Conservation (phyloP, 768 basidiomycete genomes). For the Lactarius tabidus region DNA sequence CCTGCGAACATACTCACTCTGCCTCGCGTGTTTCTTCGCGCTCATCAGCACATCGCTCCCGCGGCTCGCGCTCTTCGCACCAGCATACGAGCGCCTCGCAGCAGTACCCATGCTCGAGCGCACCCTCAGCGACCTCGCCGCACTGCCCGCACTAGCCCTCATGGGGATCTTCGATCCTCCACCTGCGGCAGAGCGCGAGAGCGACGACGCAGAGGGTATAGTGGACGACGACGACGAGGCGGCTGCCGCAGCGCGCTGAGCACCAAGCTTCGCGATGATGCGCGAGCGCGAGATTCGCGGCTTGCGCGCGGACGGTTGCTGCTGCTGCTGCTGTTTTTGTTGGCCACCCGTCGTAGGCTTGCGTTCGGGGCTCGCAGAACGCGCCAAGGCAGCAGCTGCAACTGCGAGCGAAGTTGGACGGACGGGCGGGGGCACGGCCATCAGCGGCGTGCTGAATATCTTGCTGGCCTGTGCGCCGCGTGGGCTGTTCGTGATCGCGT, state of each 20-base stretch:
- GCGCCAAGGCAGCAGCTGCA: constrained; percentile 28
- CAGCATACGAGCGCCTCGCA: constrained; percentile 34
- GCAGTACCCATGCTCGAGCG: constrained; percentile 48
- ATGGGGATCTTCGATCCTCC: constrained; percentile 14
- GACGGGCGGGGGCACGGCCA: constrained; percentile 21
- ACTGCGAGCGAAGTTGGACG: constrained; percentile 32
- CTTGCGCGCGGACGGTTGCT: constrained; percentile 41
- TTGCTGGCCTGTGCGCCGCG: constrained; percentile 27
- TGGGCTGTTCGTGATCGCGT: constrained; percentile 36
- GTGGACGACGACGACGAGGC: background rate
- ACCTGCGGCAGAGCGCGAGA: constrained; percentile 18
- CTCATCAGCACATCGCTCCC: constrained; percentile 47
- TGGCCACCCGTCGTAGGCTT: constrained; percentile 26
- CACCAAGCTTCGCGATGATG: constrained; percentile 71
- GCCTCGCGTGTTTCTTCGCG: constrained; percentile 68
- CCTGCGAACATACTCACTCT: constrained; percentile 69
- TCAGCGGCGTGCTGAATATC: constrained; percentile 55
- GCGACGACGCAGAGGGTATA: background rate
- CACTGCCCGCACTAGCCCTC: constrained; percentile 8
- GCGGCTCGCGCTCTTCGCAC: constrained; percentile 29
- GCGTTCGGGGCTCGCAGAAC: constrained; percentile 8
- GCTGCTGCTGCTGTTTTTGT: constrained; percentile 29
- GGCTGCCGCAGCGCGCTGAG: constrained; percentile 53
- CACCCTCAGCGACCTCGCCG: constrained; percentile 27
- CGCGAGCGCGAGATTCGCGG: constrained; percentile 80